Percentiles rank a stretch among this genome's conserved stretches.
phyloP scores from a whole-genome alignment of 2,329 filamentous ascomycete genomes.

The Colletotrichum tabaci region DNA sequence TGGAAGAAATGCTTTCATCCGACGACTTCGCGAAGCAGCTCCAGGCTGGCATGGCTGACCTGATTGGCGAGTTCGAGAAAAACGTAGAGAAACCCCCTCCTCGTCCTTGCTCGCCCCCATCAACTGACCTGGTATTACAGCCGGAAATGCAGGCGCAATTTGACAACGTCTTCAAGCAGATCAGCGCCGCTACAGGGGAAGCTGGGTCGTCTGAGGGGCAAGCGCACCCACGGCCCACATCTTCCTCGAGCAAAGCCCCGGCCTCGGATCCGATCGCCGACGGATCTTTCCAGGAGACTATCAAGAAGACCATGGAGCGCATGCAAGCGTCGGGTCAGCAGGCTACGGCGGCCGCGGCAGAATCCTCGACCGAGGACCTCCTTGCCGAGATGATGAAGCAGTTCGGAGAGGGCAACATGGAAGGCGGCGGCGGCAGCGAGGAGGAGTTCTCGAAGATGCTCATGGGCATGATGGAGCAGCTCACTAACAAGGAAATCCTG shows the following conservation, averaged over 20 bases:
- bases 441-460: slow-evolving; percentile 96
- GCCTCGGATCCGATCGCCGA: slow-evolving; percentile 62
- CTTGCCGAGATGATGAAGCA: slow-evolving; percentile 94
- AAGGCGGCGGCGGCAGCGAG: slow-evolving; percentile 71
- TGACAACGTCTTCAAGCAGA: slow-evolving; percentile 82
- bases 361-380: slow-evolving; percentile 81
- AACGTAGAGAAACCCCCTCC: slow-evolving; percentile 20
- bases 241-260: slow-evolving; percentile 44
- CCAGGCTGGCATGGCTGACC: slow-evolving; percentile 89
- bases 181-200: slow-evolving; percentile 67
- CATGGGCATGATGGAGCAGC: slow-evolving; percentile 98
- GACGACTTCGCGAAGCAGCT: slow-evolving; percentile 88
- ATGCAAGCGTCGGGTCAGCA: slow-evolving; percentile 93
- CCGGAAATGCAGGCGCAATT: slow-evolving; percentile 85
- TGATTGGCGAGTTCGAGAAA: slow-evolving; percentile 80
- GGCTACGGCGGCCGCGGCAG: slow-evolving; percentile 83
- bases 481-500: slow-evolving; percentile 97
- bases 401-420: slow-evolving; percentile 77
- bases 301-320: slow-evolving; percentile 93
- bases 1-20: slow-evolving; percentile 69
- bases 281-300: slow-evolving; percentile 90
- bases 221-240: slow-evolving; percentile 46
- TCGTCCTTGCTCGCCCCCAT: neutral
- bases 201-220: slow-evolving; percentile 42
- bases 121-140: slow-evolving; percentile 50